Base-by-base conservation (phyloP, 805 yeast genomes). In the Suhomyces prunicola region DNA sequence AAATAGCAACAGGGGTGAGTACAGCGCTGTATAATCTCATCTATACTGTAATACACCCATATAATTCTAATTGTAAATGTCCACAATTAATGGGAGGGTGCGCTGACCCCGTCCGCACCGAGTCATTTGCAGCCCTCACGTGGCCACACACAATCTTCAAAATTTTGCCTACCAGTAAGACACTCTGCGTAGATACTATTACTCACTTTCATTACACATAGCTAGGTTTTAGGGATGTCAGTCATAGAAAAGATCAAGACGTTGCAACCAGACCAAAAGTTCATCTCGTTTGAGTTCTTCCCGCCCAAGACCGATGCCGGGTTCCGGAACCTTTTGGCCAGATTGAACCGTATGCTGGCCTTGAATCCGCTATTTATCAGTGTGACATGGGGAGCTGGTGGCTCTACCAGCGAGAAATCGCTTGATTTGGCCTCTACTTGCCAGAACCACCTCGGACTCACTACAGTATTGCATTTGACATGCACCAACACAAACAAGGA, bases 361-460 rank as follows among this genome's bases (percentile, higher is more conserved):
- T 72, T 94, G 56, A 92, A 91, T 52, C 98, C 98, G 3, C 73
- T 87, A 13, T 96, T 94, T 67, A 86, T 93, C 51, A 90, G 97
- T 3, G 87, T 94, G 12, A 94, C 99, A 0, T 94, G 98, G 97
- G 99, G 98, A 33, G 98, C 99, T 5, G 98, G 98, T 41, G 99
- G 99, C 2, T 85, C 96, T 5, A 90, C 97, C 8, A 84, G 93
- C 46, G 87, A 83, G 47, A 91, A 90, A 72, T 89, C 97, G 0
- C 69, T 94, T 54, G 93, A 89, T 44, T 76, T 94, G 53, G 97
- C 97, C 1, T 75, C 82, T 23, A 79, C 88, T 2, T 87, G 96
- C 60, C 90, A 88, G 62, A 72, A 79, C 46, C 90, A 86, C 47
- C 76, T 92, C 54, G 86, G 87, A 3, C 72, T 93, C n/a, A 90